Evolutionary conservation across 768 basidiomycete genomes (phyloP), one percentile per base, ranked within the genome.

Genomic region (Rhizopogon vulgaris): DNA sequence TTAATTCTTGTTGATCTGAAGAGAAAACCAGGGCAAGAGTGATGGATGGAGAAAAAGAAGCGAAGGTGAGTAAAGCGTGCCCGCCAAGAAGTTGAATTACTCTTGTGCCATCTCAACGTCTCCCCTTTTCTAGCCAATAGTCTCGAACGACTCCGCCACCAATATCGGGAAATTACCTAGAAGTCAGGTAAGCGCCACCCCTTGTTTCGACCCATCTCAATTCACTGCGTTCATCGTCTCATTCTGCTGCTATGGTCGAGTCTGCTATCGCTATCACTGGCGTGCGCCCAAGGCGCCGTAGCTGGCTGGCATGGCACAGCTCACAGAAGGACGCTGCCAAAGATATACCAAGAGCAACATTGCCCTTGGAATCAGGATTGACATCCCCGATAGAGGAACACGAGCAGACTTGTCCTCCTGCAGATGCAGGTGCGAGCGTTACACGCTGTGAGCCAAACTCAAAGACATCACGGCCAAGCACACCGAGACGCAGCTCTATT

Each of bases 81-180:
- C 51, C 38, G 63, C 67, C 65, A 64, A 64, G 66, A 53, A 18
- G 24, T 25, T 18, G 38, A 48, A 24, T 17, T 17, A 9, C 52
- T 47, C n/a, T 37, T 18, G 38, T 42, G 12, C 42, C 0, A 43
- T 51, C 49, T 45, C 53, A 52, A 56, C 36, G 36, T 57, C 47
- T 58, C 57, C 46, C 62, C 56, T 30, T 55, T 69, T 68, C 57
- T 39, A 69, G 66, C 53, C 41, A 25, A 39, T 52, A 48, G 36
- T 46, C 42, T 60, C 58, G 55, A 59, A 59, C 54, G 62, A 68
- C 60, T 52, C 62, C 61, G 66, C 66, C 68, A 68, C 66, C 18
- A 43, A 36, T 24, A 14, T 46, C 32, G 51, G 52, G 48, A 60
- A 56, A 54, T 62, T 55, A 58, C 59, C 60, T 56, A 54, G 54